phyloP scores from a whole-genome alignment of 208 protist species.

The Entamoeba invadens region DNA sequence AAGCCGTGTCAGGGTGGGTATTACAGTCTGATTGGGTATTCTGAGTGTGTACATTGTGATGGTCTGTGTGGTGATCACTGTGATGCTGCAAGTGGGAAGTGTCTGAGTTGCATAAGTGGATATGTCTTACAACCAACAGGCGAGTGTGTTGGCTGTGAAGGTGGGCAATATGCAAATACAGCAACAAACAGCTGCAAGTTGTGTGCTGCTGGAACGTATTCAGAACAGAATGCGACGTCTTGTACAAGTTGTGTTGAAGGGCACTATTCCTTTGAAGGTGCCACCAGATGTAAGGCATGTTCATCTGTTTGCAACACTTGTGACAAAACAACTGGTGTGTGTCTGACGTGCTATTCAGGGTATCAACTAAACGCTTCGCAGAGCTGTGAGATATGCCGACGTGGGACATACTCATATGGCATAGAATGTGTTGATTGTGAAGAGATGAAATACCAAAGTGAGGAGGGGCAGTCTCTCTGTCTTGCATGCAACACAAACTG shows the following conservation, averaged over 20 bases:
- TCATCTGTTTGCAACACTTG: neutral
- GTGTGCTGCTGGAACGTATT: neutral
- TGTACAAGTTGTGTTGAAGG: neutral
- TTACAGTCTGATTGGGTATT: neutral
- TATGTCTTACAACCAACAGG: neutral
- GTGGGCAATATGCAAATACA: neutral
- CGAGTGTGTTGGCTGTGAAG: neutral
- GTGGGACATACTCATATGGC: neutral
- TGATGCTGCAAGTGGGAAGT: neutral
- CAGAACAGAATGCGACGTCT: neutral
- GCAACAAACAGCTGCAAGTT: neutral
- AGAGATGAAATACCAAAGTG: neutral
- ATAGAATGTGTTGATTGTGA: neutral
- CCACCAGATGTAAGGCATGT: neutral
- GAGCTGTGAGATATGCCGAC: neutral
- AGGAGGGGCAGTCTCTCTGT: neutral
- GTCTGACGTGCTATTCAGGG: neutral
- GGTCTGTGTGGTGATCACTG: neutral
- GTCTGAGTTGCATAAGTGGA: neutral
- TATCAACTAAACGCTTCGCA: neutral
- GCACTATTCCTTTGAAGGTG: neutral
- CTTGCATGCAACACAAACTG: neutral
- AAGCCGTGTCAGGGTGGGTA: neutral
- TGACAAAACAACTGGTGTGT: neutral
- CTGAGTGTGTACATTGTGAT: neutral